Percentiles rank a stretch among this genome's conserved stretches.
Evolutionary conservation across 768 basidiomycete species (phyloP).

Genomic region (Cyclocybe aegerita): DNA sequence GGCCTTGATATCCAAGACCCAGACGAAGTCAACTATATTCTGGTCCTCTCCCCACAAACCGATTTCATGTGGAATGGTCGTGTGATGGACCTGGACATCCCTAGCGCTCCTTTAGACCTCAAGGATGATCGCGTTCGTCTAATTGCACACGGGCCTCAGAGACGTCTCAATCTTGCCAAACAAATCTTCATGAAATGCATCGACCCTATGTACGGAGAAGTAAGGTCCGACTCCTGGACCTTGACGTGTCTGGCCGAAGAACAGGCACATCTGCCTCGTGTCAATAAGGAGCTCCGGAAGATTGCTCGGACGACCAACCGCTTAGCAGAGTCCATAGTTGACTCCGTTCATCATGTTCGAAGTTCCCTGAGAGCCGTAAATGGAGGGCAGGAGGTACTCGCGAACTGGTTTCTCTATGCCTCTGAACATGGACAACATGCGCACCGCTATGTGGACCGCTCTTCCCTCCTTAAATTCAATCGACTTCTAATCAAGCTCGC

Average conservation of each 20-base stretch:
- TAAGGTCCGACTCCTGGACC: constrained; percentile 37
- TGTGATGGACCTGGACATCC: constrained; percentile 75
- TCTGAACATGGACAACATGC: constrained; percentile 93
- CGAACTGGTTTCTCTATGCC: constrained; percentile 96
- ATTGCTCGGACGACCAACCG: constrained; percentile 88
- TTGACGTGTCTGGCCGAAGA: constrained; percentile 65
- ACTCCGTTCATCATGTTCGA: constrained; percentile 87
- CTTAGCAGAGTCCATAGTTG: constrained; percentile 89
- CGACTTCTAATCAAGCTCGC: constrained; percentile 84
- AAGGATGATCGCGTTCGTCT: constrained; percentile 90
- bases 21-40: constrained; percentile 71
- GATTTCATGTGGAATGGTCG: constrained; percentile 92
- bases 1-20: constrained; percentile 46
- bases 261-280: constrained; percentile 87
- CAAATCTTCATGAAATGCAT: constrained; percentile 71
- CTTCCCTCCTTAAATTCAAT: constrained; percentile 72
- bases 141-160: constrained; percentile 85
- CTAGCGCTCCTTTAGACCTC: constrained; percentile 74
- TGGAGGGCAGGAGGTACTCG: constrained; percentile 81
- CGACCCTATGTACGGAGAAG: constrained; percentile 53
- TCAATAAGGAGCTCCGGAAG: constrained; percentile 88
- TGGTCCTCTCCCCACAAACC: constrained; percentile 81
- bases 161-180: constrained; percentile 74
- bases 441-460: constrained; percentile 82
- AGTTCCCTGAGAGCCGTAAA: constrained; percentile 56